Conservation (phyloP, 371 early-diverging fungal species). For the Nematocida sp. region DNA sequence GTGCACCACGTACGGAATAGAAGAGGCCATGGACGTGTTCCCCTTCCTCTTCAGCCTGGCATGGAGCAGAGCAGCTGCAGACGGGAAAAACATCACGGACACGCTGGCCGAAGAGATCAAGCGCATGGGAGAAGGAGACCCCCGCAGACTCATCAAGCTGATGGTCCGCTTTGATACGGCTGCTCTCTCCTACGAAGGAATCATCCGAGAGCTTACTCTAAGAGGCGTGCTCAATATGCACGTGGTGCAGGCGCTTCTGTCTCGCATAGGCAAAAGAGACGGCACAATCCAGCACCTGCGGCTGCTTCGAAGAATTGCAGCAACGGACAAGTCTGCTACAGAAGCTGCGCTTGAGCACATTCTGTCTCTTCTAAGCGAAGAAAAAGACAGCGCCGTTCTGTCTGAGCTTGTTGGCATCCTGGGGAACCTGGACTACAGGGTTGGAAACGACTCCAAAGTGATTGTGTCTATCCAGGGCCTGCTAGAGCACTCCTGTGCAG, state of each 20-base stretch:
- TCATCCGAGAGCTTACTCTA: constrained; percentile 36
- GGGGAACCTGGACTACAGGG: constrained; percentile 44
- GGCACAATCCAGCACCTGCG: not conserved
- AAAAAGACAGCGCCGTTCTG: not conserved
- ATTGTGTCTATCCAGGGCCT: not conserved
- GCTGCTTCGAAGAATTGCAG: constrained; percentile 23
- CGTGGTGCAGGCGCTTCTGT: not conserved
- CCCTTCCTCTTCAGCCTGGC: constrained; percentile 34
- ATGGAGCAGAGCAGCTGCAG: constrained; percentile 35
- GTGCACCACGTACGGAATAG: constrained; percentile 54
- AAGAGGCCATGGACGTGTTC: constrained; percentile 48
- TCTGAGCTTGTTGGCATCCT: constrained; percentile 2
- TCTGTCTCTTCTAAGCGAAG: not conserved
- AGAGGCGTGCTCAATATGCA: constrained; percentile 32
- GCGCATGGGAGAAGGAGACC: constrained; percentile 19
- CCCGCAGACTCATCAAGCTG: constrained; percentile 15
- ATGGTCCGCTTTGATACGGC: constrained; percentile 21
- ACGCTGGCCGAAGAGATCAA: constrained; percentile 27
- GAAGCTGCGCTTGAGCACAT: constrained; percentile 4
- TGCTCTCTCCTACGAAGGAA: constrained; percentile 32
- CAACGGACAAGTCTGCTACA: constrained; percentile 35
- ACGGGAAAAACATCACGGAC: constrained; percentile 38
- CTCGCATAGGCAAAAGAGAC: not conserved
- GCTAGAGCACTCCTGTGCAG: not conserved
- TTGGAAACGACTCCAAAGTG: constrained; percentile 12